Conservation (phyloP, 345 rosid genomes). For the Laguncularia racemosa region DNA sequence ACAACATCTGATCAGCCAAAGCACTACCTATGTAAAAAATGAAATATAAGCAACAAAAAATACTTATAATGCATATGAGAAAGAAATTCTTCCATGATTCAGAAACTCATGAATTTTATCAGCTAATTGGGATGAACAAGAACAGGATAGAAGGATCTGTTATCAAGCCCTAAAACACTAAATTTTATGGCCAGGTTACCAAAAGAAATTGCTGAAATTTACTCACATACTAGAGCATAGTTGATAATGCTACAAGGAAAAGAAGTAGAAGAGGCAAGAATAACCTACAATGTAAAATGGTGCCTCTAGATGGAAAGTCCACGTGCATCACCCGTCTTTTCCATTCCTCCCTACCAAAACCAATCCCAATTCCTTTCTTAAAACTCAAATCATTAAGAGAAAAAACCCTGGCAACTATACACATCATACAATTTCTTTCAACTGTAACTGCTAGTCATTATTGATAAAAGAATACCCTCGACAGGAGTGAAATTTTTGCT, state of each 20-base stretch:
- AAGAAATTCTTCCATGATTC: too few relatives aligned
- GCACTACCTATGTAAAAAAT: too few relatives aligned
- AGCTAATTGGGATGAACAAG: too few relatives aligned
- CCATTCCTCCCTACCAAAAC: constrained; percentile 73
- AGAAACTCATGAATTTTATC: too few relatives aligned
- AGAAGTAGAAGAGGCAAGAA: constrained; percentile 18
- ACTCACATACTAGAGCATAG: background rate
- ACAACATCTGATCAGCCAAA: too few relatives aligned
- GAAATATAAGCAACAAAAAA: too few relatives aligned
- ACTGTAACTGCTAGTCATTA: background rate
- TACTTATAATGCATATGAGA: too few relatives aligned
- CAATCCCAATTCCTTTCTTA: constrained; percentile 37
- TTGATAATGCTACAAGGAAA: background rate
- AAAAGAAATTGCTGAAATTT: background rate
- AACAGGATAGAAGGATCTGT: too few relatives aligned
- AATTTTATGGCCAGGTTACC: too few relatives aligned
- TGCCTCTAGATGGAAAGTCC: constrained; percentile 71
- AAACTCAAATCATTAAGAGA: constrained; percentile 8
- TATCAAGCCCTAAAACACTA: too few relatives aligned
- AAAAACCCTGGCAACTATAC: background rate
- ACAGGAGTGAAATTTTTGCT: too few relatives aligned
- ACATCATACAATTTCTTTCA: background rate
- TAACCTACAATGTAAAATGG: constrained; percentile 69
- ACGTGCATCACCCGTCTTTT: constrained; percentile 85
- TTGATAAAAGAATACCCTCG: background rate